These are phyloP conservation scores for Lepidopterella palustris DNA, from an alignment of 495 filamentous ascomycete species.

Conservation along the genomic window DNA sequence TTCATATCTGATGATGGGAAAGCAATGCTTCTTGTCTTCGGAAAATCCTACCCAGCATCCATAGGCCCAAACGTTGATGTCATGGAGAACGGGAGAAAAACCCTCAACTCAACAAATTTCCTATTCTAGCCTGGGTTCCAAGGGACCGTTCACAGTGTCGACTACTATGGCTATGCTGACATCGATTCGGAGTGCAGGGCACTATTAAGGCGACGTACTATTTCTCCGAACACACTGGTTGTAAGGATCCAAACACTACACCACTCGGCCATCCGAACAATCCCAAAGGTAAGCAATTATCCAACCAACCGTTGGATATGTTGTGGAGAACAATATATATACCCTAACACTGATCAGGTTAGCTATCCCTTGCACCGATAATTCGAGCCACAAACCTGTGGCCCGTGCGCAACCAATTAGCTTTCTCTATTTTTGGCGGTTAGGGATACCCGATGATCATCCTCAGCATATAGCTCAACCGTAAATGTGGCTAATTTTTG, in stretches of 20 bases:
- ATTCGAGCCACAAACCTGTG: too few relatives aligned
- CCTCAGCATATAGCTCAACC: too few relatives aligned
- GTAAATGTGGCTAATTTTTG: not conserved
- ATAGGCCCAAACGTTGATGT: constrained; percentile 33
- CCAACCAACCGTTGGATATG: too few relatives aligned
- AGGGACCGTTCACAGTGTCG: constrained; percentile 42
- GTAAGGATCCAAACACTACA: not conserved
- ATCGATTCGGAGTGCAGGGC: constrained; percentile 37
- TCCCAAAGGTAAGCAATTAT: too few relatives aligned
- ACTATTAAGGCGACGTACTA: constrained; percentile 42
- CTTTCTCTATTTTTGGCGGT: too few relatives aligned
- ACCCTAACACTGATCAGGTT: too few relatives aligned
- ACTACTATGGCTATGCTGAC: constrained; percentile 41
- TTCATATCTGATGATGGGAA: not conserved
- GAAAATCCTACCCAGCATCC: constrained; percentile 24
- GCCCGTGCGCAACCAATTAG: too few relatives aligned
- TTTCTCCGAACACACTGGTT: constrained; percentile 35
- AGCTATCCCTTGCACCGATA: too few relatives aligned
- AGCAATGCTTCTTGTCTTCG: not conserved
- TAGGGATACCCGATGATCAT: too few relatives aligned
- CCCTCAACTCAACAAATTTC: constrained; percentile 42
- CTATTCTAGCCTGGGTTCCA: constrained; percentile 42
- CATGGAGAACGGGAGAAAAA: constrained; percentile 39
- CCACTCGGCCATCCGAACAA: too few relatives aligned
- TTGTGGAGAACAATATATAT: too few relatives aligned